Conservation (phyloP, 139 green algal genomes). For the Closterium sp. region DNA sequence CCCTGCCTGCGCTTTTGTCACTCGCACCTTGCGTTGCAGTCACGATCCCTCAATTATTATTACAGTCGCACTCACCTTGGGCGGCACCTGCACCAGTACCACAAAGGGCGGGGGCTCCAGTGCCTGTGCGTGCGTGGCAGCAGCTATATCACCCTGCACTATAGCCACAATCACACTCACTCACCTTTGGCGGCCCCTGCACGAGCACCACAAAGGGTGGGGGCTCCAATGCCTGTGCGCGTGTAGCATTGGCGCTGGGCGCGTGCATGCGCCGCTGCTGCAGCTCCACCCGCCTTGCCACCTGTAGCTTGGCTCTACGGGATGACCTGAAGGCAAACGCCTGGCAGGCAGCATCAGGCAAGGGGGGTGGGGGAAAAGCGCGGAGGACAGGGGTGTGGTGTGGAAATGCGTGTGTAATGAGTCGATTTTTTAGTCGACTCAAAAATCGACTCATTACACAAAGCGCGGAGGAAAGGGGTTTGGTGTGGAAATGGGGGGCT, state of each 20-base stretch:
- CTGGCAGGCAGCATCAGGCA: slow-evolving; percentile 5
- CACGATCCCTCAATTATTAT: too few relatives aligned
- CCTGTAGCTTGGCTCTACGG: slow-evolving; percentile 62
- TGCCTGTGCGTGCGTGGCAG: background rate
- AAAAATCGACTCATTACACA: too few relatives aligned
- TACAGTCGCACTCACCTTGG: too few relatives aligned
- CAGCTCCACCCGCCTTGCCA: slow-evolving; percentile 75
- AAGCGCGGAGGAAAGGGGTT: too few relatives aligned
- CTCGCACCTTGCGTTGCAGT: too few relatives aligned
- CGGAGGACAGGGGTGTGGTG: background rate
- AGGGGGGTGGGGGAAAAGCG: background rate
- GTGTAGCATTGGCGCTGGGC: slow-evolving; percentile 47
- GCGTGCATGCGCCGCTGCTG: slow-evolving; percentile 86
- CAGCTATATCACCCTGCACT: background rate
- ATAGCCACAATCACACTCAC: too few relatives aligned
- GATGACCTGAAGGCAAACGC: slow-evolving; percentile 50
- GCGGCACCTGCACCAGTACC: background rate
- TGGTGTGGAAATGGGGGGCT: too few relatives aligned
- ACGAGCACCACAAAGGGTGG: slow-evolving; percentile 90
- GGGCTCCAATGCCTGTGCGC: slow-evolving; percentile 60
- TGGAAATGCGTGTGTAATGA: too few relatives aligned
- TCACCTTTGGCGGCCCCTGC: slow-evolving; percentile 79
- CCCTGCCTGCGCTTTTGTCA: too few relatives aligned
- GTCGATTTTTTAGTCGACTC: too few relatives aligned
- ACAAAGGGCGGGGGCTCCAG: background rate